Percentiles rank a stretch among this genome's conserved stretches.
phyloP scores from a whole-genome alignment of 164 flowering plant genomes.

The Paratinospora sagittata region DNA sequence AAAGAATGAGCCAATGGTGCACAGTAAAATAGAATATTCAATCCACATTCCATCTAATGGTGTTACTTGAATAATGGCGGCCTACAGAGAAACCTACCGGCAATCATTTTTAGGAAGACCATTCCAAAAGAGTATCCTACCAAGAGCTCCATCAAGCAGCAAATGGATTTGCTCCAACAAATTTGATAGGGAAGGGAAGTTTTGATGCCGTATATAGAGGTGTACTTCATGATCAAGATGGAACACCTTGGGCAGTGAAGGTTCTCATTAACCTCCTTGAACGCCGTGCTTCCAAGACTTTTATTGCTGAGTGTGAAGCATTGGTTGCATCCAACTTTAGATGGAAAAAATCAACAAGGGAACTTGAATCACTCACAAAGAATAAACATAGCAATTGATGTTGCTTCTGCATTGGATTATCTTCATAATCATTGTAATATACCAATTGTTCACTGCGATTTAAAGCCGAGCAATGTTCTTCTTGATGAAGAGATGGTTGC shows the following conservation, averaged over 20 bases:
- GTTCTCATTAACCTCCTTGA: conserved; percentile 7
- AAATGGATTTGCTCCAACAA: conserved; percentile 5
- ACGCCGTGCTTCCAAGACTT: conserved; percentile 6
- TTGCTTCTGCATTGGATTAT: no score
- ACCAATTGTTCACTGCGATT: conserved; percentile 14
- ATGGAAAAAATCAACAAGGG: no score
- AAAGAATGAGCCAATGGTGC: no score
- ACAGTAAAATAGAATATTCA: no score
- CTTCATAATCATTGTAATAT: conserved; percentile 14
- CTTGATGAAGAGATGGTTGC: conserved; percentile 12
- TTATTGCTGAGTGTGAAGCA: conserved; percentile 13
- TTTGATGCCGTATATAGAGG: conserved; percentile 12
- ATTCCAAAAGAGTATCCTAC: neutral
- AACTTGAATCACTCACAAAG: no score
- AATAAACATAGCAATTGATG: no score
- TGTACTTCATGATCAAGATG: neutral
- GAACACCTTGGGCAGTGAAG: conserved; percentile 6
- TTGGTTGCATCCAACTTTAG: conserved; percentile 8
- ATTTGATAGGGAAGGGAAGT: conserved; percentile 12
- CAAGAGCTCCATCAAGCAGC: conserved; percentile 8
- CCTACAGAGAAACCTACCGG: neutral
- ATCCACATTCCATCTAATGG: no score
- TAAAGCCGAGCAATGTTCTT: conserved; percentile 11
- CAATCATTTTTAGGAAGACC: neutral
- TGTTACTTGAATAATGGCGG: no score